Conservation (phyloP, 306 rosid genomes). For the Pterocarpus macrocarpus region DNA sequence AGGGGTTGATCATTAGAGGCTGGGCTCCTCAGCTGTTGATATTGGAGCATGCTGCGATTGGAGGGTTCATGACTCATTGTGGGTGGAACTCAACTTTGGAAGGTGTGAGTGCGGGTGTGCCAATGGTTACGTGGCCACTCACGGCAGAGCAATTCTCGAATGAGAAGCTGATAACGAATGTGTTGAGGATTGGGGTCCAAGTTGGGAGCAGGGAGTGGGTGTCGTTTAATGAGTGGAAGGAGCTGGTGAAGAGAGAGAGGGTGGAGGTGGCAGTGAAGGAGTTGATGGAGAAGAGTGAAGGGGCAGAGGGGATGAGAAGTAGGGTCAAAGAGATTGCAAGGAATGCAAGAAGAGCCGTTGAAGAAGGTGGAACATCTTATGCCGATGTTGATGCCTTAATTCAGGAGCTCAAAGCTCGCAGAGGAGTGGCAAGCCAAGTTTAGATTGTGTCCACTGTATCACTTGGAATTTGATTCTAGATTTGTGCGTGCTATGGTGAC, state of each 20-base stretch:
- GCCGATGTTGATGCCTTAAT: conserved; percentile 51
- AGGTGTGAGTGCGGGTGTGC: conserved; percentile 60
- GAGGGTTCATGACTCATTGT: conserved; percentile 80
- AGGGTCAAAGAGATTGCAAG: conserved; percentile 49
- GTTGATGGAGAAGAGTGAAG: conserved; percentile 62
- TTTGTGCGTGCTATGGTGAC: too few species aligned
- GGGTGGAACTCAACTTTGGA: conserved; percentile 87
- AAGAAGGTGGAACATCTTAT: conserved; percentile 63
- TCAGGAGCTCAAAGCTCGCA: conserved; percentile 48
- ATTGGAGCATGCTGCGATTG: conserved; percentile 61
- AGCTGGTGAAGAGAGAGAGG: conserved; percentile 53
- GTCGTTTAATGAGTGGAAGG: conserved; percentile 48
- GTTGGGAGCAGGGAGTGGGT: conserved; percentile 78
- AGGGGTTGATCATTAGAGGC: conserved; percentile 68
- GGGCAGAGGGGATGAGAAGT: conserved; percentile 58
- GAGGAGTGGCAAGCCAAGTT: neutral
- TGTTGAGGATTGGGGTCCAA: conserved; percentile 63
- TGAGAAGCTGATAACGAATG: conserved; percentile 68
- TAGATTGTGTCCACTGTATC: neutral
- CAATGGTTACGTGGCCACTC: conserved; percentile 80
- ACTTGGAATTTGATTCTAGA: neutral
- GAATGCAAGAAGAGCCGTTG: conserved; percentile 60
- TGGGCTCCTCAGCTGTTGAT: conserved; percentile 81
- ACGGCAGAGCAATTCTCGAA: conserved; percentile 76
- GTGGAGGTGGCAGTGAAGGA: conserved; percentile 62